Conservation (phyloP, 768 basidiomycete genomes). For the Leccinum obscurum region DNA sequence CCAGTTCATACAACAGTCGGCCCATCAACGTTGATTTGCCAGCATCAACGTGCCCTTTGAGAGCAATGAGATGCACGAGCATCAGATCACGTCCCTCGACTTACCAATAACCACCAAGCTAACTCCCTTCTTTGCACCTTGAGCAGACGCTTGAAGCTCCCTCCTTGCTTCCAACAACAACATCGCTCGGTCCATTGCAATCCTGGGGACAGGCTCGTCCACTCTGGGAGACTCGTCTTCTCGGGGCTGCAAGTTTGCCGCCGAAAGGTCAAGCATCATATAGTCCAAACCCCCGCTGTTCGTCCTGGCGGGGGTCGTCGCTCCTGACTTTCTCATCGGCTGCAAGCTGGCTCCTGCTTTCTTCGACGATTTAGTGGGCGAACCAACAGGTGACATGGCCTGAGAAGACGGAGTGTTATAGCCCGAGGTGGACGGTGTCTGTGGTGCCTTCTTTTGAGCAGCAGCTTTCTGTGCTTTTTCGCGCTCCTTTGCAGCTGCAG, state of each 20-base stretch:
- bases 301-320: constrained; percentile 42
- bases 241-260: constrained; percentile 59
- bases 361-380: constrained; percentile 45
- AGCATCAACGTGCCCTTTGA: constrained; percentile 93
- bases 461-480: constrained; percentile 66
- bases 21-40: constrained; percentile 99
- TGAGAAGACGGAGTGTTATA: constrained; percentile 42
- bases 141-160: constrained; percentile 45
- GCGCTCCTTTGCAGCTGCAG: constrained; percentile 74
- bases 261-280: constrained; percentile 70
- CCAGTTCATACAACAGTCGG: constrained; percentile 87
- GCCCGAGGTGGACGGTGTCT: constrained; percentile 39
- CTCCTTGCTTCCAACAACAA: constrained; percentile 76
- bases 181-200: constrained; percentile 74
- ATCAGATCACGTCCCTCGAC: constrained; percentile 12
- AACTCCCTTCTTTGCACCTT: constrained; percentile 63
- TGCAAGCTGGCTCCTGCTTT: constrained; percentile 35
- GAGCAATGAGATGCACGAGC: constrained; percentile 11
- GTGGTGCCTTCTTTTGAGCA: constrained; percentile 44
- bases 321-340: constrained; percentile 38
- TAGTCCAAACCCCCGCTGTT: constrained; percentile 45
- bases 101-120: constrained; percentile 92
- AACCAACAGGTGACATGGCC: constrained; percentile 41
- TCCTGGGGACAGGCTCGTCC: constrained; percentile 58
- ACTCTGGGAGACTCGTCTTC: constrained; percentile 38